Evolutionary conservation across 2,329 filamentous ascomycete species (phyloP).

Genomic region (Xylaria sp.): DNA sequence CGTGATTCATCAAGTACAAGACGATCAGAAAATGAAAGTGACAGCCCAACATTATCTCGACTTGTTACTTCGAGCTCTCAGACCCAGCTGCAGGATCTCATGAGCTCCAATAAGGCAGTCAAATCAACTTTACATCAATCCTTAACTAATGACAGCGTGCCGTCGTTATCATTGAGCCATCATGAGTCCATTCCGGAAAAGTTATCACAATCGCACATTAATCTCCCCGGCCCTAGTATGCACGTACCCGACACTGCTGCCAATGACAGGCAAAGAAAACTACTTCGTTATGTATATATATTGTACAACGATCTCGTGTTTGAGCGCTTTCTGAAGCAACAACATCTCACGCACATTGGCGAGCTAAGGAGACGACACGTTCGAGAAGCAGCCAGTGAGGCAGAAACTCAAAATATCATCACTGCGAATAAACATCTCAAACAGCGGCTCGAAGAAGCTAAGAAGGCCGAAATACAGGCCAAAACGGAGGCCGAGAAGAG

Average conservation of each 20-base stretch:
- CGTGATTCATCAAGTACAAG: constrained; percentile 59
- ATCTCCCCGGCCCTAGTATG: constrained; percentile 44
- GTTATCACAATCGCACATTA: constrained; percentile 47
- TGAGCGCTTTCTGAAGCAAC: constrained; percentile 84
- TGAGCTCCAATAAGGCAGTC: constrained; percentile 68
- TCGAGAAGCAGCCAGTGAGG: constrained; percentile 80
- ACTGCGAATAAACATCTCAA: constrained; percentile 80
- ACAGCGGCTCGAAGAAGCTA: constrained; percentile 77
- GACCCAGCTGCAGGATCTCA: constrained; percentile 69
- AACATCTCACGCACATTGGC: constrained; percentile 84
- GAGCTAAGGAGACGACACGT: constrained; percentile 80
- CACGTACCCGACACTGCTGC: constrained; percentile 41
- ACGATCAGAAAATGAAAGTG: constrained; percentile 55
- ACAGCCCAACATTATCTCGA: constrained; percentile 73
- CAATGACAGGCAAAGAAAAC: constrained; percentile 56
- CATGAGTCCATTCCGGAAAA: constrained; percentile 59
- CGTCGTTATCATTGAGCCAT: constrained; percentile 63
- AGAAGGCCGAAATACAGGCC: constrained; percentile 74
- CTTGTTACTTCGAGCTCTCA: constrained; percentile 61
- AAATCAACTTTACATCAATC: constrained; percentile 67
- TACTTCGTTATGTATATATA: constrained; percentile 80
- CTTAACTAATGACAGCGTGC: constrained; percentile 67
- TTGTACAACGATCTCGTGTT: constrained; percentile 85
- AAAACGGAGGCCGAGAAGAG: constrained; percentile 79
- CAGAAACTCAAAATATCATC: constrained; percentile 83